Evolutionary conservation across 805 yeast genomes (phyloP), one percentile per base, ranked within the genome.

Genomic region (Cyberlindnera samutprakarnensis): DNA sequence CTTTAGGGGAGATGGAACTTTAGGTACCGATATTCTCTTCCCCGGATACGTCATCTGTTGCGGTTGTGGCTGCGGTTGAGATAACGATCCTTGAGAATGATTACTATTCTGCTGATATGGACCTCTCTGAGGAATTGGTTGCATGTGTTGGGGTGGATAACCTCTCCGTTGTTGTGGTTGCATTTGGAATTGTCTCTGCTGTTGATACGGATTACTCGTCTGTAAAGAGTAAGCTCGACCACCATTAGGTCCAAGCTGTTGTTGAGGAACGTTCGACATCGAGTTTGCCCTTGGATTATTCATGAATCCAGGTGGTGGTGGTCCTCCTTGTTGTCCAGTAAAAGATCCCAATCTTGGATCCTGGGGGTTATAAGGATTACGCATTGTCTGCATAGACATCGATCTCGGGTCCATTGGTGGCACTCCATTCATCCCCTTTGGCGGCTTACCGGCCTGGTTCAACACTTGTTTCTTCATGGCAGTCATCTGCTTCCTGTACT

Each of bases 401-500:
- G 74, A 55, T 23, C 72, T 51, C 11, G 70, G 67, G 23, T 59
- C 67, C 25, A 23, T n/a, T 12, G 13, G 6, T 23, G 14, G 25
- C 5, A n/a, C 15, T 10, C 23, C 21, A 7, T 6, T 8, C 4
- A 31, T 33, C 16, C 27, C 33, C 28, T 35, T 38, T 12, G 37
- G 42, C 28, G 51, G 44, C 32, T 61, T 46, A 2, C 76, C 70
- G 29, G 72, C 62, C 9, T 61, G 59, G 13, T 62, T 61, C 43
- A 66, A 50, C 14, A 72, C 70, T 51, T 67, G 47, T 49, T 82
- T 82, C 60, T 75, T 79, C 49, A 75, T 78, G 5, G 72, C 75
- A 29, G 78, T 75, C 68, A 76, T 66, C 43, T 70, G 78, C 43
- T 80, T 81, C 43, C 94, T 62, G 51, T 82, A 82, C 40, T 78